Conservation (phyloP, 2,329 filamentous ascomycete genomes). For the Monosporascus sp. region DNA sequence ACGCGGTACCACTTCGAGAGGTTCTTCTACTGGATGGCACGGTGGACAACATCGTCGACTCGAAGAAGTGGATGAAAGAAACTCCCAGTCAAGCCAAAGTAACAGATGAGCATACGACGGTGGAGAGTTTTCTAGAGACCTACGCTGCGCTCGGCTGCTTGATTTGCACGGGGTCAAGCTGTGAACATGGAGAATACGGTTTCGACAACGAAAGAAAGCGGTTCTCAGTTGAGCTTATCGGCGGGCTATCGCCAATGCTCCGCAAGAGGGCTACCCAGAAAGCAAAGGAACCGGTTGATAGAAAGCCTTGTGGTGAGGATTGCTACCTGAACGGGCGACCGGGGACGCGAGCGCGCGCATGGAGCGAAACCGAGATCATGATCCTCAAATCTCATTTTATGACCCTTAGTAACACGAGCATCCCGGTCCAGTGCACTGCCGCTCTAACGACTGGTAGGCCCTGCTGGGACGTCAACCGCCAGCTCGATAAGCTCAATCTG, state of each 20-base stretch:
- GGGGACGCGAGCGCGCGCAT: constrained; percentile 32
- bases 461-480: constrained; percentile 48
- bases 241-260: constrained; percentile 30
- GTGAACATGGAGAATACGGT: constrained; percentile 57
- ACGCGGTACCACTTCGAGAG: constrained; percentile 44
- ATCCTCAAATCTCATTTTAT: constrained; percentile 44
- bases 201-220: constrained; percentile 47
- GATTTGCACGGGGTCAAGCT: constrained; percentile 57
- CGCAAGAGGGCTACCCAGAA: constrained; percentile 20
- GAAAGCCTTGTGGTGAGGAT: constrained; percentile 26
- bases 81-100: constrained; percentile 28
- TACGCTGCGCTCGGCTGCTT: constrained; percentile 53
- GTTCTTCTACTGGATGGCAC: constrained; percentile 50
- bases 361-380: constrained; percentile 45
- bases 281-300: constrained; percentile 9
- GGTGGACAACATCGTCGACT: constrained; percentile 49
- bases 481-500: constrained; percentile 36
- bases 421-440: constrained; percentile 44
- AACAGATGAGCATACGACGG: constrained; percentile 31
- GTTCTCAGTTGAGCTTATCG: constrained; percentile 46
- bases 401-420: constrained; percentile 37
- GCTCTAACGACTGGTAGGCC: constrained; percentile 45
- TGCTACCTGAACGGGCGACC: constrained; percentile 38
- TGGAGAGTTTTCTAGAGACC: constrained; percentile 47
- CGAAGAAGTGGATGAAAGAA: constrained; percentile 49